Percentiles rank a stretch among this genome's conserved stretches.
Conservation (phyloP, 768 basidiomycete species). For the Coprinopsis cinerea region DNA sequence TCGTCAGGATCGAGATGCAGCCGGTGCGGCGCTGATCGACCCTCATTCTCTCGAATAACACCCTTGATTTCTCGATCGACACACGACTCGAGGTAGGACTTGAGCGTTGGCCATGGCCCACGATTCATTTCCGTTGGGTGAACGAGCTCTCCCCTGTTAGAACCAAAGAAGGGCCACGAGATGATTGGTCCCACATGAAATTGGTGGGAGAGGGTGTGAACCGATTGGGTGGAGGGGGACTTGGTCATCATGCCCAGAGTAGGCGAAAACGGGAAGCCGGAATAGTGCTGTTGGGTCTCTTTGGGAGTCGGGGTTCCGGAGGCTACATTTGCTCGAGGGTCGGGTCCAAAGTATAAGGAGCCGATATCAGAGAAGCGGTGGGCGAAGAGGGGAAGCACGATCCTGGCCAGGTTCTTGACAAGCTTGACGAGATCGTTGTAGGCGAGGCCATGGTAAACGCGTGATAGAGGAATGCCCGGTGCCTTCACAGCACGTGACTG, state of each 20-base stretch:
- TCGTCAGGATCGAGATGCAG: conserved; percentile 80
- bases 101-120: conserved; percentile 68
- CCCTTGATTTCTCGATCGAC: conserved; percentile 64
- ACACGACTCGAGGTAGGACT: conserved; percentile 60
- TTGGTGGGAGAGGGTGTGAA: conserved; percentile 21
- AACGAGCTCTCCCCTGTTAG: conserved; percentile 65
- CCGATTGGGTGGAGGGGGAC: conserved; percentile 16
- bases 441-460: conserved; percentile 65
- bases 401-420: conserved; percentile 59
- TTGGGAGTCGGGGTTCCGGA: conserved; percentile 41
- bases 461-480: conserved; percentile 61
- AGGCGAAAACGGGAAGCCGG: conserved; percentile 40
- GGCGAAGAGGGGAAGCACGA: conserved; percentile 69
- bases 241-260: conserved; percentile 21
- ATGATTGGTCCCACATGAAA: conserved; percentile 76
- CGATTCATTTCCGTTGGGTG: conserved; percentile 69
- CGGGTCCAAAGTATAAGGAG: conserved; percentile 59
- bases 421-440: conserved; percentile 60
- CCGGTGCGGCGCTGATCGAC: conserved; percentile 66
- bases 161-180: conserved; percentile 89
- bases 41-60: conserved; percentile 75
- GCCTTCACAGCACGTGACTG: conserved; percentile 43
- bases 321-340: conserved; percentile 25
- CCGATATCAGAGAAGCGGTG: conserved; percentile 75
- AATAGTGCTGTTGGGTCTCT: conserved; percentile 31